Base-by-base conservation (phyloP, 139 green algal genomes). In the Zygnema cylindricum region DNA sequence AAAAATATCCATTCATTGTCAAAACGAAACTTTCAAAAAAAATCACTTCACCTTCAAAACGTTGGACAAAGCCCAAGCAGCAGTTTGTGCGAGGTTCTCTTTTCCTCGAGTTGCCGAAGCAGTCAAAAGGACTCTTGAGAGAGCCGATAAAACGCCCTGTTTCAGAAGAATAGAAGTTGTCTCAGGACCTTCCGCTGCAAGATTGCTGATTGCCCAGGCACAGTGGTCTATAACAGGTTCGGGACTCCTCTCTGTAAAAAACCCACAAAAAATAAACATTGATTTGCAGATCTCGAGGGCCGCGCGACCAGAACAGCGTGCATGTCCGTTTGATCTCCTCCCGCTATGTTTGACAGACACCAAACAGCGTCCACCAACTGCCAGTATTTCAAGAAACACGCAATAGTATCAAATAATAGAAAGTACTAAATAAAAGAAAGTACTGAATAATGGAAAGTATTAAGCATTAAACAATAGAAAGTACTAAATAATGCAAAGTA, bases 131-230 rank as follows among this genome's bases (percentile, higher is more conserved):
- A 90, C 30, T 77, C 85, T 76, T 23, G 63, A 30, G 23, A 92
- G 75, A 16, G 69, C 49, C 11, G 49, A 40, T 73, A 91, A 69
- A 3, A 77, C 84, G 69, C 88, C 88, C 35, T 82, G 35, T 0
- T 49, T 57, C 69, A 86, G 84, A 32, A 92, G 42, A 36, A 85
- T 32, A 30, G 84, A 43, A 2, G 84, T 57, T 40, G 90, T 30
- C n/a, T 90, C 89, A 32, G 32, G 43, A 0, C 25, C 43, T 35
- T 92, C 89, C 3, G 77, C 85, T n/a, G 85, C 73, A 21, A 92
- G 41, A 55, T 92, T 92, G 39, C 89, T 85, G 40, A 92, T 49
- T 35, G 89, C 89, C 89, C 89, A 92, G 39, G 77, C 89, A 43
- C 75, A 87, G 77, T 92, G 89, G 84, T 92, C 89, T 30, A 73